Evolutionary conservation across 495 filamentous ascomycete species (phyloP), one percentile per base, ranked within the genome.

Genomic region (Hapsidospora chrysogenum): DNA sequence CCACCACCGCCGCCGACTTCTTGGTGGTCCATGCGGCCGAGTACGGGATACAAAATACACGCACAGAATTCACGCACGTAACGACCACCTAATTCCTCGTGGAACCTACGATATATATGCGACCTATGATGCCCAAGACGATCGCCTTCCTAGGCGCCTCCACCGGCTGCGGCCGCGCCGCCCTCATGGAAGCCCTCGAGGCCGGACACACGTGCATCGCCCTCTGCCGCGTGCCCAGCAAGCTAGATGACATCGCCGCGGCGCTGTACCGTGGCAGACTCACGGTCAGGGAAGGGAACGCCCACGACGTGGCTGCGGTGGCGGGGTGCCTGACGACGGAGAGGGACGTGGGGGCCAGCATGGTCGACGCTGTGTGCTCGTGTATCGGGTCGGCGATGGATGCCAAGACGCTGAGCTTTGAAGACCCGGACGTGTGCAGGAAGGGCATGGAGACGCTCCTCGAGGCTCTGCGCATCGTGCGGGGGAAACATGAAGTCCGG

Each of bases 161-260:
- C 13, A 54, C 53, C 37, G 60, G 55, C 36, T 52, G 43, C 42
- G 51, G 50, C 18, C 40, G 33, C 23, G 21, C 48, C 14, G 55
- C 54, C 21, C 57, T 68, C 8, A 49, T 48, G 8, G 47, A 49
- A 20, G 45, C 60, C 3, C 52, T 72, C 17, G 44, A 54, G 10
- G 49, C 53, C 8, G 63, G 61, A 25, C 56, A 64, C 35, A 41
- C 47, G 10, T 54, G 49, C 36, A 34, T 41, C 28, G 54, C 63
- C 14, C 57, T 69, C 0, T 63, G 48, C 29, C 70, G 74, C 18
- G 63, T 53, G 9, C 68, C 74, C 10, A 36, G 56, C 17, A 78
- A 76, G 50, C 67, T 78, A 31, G 49, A 43, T 33, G 44, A 41
- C 21, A 36, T 65, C 16, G 48, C 54, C 13, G 37, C 48, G 23